Evolutionary conservation across 2,329 filamentous ascomycete species (phyloP).

Genomic region (Cladosporium halotolerans): DNA sequence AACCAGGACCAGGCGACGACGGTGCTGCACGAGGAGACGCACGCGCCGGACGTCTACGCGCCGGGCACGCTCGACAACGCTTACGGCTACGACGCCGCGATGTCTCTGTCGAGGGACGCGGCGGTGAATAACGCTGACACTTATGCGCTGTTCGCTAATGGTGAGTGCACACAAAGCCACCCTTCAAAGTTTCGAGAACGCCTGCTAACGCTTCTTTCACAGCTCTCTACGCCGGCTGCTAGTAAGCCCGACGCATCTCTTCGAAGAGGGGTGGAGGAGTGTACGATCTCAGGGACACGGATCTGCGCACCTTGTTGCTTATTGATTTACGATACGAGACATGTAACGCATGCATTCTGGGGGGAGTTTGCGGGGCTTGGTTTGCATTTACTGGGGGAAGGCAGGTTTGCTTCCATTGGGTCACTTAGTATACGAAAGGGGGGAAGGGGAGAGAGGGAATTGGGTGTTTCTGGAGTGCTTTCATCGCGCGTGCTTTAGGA

Average conservation of each 20-base stretch:
- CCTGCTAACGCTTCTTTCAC: neutral
- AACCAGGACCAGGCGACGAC: slow-evolving; percentile 60
- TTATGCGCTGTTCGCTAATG: slow-evolving; percentile 47
- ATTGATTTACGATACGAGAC: too few species aligned
- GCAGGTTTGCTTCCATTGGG: too few species aligned
- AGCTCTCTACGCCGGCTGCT: slow-evolving; percentile 3
- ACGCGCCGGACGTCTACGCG: slow-evolving; percentile 42
- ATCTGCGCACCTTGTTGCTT: too few species aligned
- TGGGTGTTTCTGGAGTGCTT: too few species aligned
- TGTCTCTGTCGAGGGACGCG: slow-evolving; percentile 40
- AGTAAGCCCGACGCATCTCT: neutral
- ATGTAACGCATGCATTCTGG: too few species aligned
- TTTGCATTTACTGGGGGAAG: too few species aligned
- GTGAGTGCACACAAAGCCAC: neutral
- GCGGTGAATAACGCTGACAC: slow-evolving; percentile 60
- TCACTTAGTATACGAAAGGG: too few species aligned
- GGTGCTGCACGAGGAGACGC: slow-evolving; percentile 61
- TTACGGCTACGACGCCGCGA: slow-evolving; percentile 50
- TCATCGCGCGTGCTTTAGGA: too few species aligned
- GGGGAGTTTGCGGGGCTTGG: too few species aligned
- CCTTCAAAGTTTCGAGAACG: neutral
- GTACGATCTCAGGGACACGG: too few species aligned
- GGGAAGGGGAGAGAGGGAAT: too few species aligned
- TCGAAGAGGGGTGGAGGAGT: too few species aligned
- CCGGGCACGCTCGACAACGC: slow-evolving; percentile 52